Percentiles rank a stretch among this genome's conserved stretches.
Conservation (phyloP, 2,329 filamentous ascomycete species). For the Penicillium sclerotiorum region DNA sequence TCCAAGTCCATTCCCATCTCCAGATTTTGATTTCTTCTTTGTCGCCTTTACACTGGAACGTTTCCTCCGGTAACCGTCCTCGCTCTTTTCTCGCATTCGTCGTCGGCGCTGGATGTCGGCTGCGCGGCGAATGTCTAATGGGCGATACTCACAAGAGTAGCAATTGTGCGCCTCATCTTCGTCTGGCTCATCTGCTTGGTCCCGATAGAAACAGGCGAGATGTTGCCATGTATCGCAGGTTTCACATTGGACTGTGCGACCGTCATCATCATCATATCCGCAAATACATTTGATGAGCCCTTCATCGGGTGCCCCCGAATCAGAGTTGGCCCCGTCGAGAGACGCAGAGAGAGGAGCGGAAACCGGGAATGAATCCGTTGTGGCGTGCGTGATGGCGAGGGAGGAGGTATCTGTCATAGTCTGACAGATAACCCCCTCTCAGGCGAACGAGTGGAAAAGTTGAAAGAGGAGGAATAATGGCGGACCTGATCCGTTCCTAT, state of each 20-base stretch:
- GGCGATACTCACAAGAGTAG: conserved; percentile 80
- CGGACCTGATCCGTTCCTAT: conserved; percentile 21
- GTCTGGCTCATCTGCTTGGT: conserved; percentile 70
- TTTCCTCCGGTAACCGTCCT: conserved; percentile 72
- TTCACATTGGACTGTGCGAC: conserved; percentile 96
- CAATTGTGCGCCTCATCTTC: conserved; percentile 91
- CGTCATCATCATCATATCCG: conserved; percentile 90
- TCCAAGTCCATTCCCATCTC: conserved; percentile 54
- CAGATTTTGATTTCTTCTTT: conserved; percentile 83
- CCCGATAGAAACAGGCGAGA: conserved; percentile 93
- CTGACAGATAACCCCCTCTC: conserved; percentile 53
- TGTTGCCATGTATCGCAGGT: conserved; percentile 97
- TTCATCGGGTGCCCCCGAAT: conserved; percentile 46
- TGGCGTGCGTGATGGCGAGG: conserved; percentile 52
- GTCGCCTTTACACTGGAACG: conserved; percentile 76
- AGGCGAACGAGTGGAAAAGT: conserved; percentile 30
- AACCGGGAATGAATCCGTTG: conserved; percentile 50
- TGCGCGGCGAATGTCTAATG: conserved; percentile 73
- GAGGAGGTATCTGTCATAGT: conserved; percentile 59
- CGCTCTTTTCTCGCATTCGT: conserved; percentile 61
- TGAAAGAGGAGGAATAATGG: conserved; percentile 15
- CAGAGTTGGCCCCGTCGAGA: conserved; percentile 46
- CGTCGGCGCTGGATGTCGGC: conserved; percentile 70
- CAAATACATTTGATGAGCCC: conserved; percentile 92
- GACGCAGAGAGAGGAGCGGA: conserved; percentile 48